Conservation (phyloP, 78 protist genomes). For the Chrysochromulina parva region DNA sequence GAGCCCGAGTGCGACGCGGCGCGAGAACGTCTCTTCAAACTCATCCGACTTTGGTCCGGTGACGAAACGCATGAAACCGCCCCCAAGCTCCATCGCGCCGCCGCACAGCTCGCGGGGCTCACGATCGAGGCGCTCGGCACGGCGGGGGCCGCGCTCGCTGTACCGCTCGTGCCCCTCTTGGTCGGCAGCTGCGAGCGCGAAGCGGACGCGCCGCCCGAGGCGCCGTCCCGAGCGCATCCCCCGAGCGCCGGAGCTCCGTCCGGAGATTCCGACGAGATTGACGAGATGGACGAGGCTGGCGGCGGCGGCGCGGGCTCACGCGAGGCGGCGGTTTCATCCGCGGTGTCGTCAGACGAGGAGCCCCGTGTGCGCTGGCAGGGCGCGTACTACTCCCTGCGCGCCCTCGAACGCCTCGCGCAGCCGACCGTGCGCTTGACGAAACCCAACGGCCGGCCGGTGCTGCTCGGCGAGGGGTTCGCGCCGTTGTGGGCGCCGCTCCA, state of each 20-base stretch:
- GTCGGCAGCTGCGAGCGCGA: not conserved
- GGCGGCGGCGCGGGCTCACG: not conserved
- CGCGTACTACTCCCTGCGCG: not conserved
- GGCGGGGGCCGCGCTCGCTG: not conserved
- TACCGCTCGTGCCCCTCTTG: not conserved
- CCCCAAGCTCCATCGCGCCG: not conserved
- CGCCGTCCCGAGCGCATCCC: too few species aligned
- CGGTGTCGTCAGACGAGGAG: too few species aligned
- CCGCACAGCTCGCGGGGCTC: not conserved
- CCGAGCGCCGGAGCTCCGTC: too few species aligned
- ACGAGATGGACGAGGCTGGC: not conserved
- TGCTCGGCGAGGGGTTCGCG: not conserved
- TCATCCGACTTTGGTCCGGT: not conserved
- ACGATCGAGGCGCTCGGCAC: not conserved
- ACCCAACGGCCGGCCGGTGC: not conserved
- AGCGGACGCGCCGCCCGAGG: too few species aligned
- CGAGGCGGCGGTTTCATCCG: not conserved
- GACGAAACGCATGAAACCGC: not conserved
- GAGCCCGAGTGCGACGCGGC: not conserved
- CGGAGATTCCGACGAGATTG: too few species aligned
- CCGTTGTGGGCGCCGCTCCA: not conserved
- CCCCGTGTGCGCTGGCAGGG: not conserved
- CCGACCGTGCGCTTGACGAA: too few species aligned
- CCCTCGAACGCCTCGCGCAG: not conserved
- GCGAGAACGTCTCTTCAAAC: not conserved